Evolutionary conservation across 2,329 filamentous ascomycete species (phyloP).

Genomic region (Neoarthrinium moseri): DNA sequence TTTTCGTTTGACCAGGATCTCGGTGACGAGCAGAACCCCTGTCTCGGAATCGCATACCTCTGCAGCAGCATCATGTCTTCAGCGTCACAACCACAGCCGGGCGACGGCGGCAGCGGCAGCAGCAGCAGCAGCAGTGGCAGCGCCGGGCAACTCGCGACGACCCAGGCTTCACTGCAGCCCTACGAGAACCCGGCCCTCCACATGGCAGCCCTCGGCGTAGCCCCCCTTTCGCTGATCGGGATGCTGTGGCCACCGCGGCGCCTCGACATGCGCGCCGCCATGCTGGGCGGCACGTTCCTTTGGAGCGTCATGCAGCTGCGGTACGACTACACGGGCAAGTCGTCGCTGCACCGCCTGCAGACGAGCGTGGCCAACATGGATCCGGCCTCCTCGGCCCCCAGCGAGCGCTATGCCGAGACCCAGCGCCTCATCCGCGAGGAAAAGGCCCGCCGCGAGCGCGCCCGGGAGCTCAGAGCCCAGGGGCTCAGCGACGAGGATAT

Average conservation of each 20-base stretch:
- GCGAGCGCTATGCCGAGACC: conserved; percentile 51
- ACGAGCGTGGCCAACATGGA: neutral
- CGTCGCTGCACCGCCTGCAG: conserved; percentile 46
- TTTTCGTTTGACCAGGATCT: no score
- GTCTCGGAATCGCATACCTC: no score
- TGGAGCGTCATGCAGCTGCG: conserved; percentile 55
- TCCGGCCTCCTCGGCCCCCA: conserved; percentile 35
- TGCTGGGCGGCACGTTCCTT: conserved; percentile 50
- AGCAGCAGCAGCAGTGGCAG: no score
- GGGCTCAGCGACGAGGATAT: conserved; percentile 25
- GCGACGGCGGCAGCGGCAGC: conserved; percentile 5
- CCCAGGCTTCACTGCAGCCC: conserved; percentile 9
- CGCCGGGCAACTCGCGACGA: conserved; percentile 8
- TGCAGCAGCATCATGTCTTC: conserved; percentile 6
- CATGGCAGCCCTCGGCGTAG: conserved; percentile 46
- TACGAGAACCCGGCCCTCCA: conserved; percentile 37
- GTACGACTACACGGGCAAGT: conserved; percentile 55
- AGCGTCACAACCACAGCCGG: conserved; percentile 6
- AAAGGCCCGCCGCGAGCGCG: conserved; percentile 28
- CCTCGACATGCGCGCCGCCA: conserved; percentile 47
- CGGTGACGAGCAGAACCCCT: no score
- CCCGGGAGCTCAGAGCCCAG: conserved; percentile 20
- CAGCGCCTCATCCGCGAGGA: conserved; percentile 48
- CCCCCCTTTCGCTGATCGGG: conserved; percentile 44
- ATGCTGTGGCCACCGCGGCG: conserved; percentile 52